A percentile compares a stretch with the other conserved stretches of the same genome.
phyloP scores from a whole-genome alignment of 2,329 filamentous ascomycete genomes.

The Trichoderma breve region DNA sequence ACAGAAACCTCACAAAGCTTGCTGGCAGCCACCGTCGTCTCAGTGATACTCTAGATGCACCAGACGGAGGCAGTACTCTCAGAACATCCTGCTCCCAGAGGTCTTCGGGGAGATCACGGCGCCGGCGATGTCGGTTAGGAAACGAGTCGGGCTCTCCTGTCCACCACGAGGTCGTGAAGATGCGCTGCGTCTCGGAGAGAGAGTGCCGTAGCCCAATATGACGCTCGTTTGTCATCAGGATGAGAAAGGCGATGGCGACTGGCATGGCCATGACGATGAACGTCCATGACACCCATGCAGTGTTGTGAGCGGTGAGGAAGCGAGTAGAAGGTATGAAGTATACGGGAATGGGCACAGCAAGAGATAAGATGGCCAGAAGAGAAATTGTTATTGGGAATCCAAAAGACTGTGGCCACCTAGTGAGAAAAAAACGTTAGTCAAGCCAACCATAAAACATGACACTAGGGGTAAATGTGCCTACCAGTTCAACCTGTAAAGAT shows the following conservation, averaged over 20 bases:
- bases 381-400: slow-evolving; percentile 65
- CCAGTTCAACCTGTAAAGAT: slow-evolving; percentile 70
- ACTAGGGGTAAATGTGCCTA: slow-evolving; percentile 18
- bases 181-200: slow-evolving; percentile 64
- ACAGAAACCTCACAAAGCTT: slow-evolving; percentile 66
- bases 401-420: slow-evolving; percentile 59
- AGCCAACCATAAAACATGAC: too few species aligned
- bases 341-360: slow-evolving; percentile 58
- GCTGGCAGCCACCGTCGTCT: slow-evolving; percentile 59
- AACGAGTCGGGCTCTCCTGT: slow-evolving; percentile 54
- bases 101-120: slow-evolving; percentile 37
- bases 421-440: not conserved
- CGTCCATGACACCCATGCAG: slow-evolving; percentile 67
- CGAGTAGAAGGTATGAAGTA: slow-evolving; percentile 54
- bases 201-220: slow-evolving; percentile 60
- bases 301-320: slow-evolving; percentile 61
- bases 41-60: slow-evolving; percentile 39
- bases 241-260: slow-evolving; percentile 62
- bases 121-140: slow-evolving; percentile 43
- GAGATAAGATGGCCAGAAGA: slow-evolving; percentile 59
- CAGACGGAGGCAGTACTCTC: slow-evolving; percentile 27
- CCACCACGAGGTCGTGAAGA: slow-evolving; percentile 67
- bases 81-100: slow-evolving; percentile 40
- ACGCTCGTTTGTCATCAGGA: slow-evolving; percentile 62
- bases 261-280: slow-evolving; percentile 69